Percentiles rank a stretch among this genome's conserved stretches.
phyloP scores from a whole-genome alignment of 805 yeast species.

The Diddensiella caesifluorescens region DNA sequence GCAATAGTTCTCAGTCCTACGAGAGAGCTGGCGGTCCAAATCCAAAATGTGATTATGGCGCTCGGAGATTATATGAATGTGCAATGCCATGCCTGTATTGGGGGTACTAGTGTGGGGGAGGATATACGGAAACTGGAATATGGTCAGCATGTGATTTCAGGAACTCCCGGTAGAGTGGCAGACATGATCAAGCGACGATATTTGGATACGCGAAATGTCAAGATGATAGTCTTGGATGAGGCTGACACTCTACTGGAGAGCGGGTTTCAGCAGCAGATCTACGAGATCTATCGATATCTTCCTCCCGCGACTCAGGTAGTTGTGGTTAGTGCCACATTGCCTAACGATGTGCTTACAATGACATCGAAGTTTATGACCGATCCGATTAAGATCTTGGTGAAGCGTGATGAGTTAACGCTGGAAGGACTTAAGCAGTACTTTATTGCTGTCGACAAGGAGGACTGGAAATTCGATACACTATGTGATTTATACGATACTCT shows the following conservation, averaged over 20 bases:
- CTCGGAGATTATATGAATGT: slow-evolving; percentile 88
- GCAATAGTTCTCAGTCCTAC: slow-evolving; percentile 96
- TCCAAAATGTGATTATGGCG: slow-evolving; percentile 86
- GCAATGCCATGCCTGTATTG: slow-evolving; percentile 93
- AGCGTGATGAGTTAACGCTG: slow-evolving; percentile 89
- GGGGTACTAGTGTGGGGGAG: slow-evolving; percentile 88
- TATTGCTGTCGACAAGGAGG: slow-evolving; percentile 87
- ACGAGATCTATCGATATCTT: slow-evolving; percentile 83
- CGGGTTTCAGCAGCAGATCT: slow-evolving; percentile 94
- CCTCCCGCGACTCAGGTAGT: slow-evolving; percentile 92
- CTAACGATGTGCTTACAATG: slow-evolving; percentile 83
- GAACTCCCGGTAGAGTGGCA: slow-evolving; percentile 96
- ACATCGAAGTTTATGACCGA: slow-evolving; percentile 91
- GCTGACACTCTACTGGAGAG: slow-evolving; percentile 94
- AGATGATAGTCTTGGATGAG: slow-evolving; percentile 95
- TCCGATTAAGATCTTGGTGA: slow-evolving; percentile 90
- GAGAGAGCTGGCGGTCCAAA: slow-evolving; percentile 94
- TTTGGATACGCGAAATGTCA: slow-evolving; percentile 75
- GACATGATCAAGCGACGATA: slow-evolving; percentile 92
- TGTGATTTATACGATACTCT: slow-evolving; percentile 93
- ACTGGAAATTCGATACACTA: slow-evolving; percentile 89
- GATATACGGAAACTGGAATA: slow-evolving; percentile 78
- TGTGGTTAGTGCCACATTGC: slow-evolving; percentile 91
- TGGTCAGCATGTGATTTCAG: slow-evolving; percentile 91
- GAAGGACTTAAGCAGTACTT: slow-evolving; percentile 94